Base-by-base conservation (phyloP, 352 stramenopile genomes). In the Phytophthora sp. region DNA sequence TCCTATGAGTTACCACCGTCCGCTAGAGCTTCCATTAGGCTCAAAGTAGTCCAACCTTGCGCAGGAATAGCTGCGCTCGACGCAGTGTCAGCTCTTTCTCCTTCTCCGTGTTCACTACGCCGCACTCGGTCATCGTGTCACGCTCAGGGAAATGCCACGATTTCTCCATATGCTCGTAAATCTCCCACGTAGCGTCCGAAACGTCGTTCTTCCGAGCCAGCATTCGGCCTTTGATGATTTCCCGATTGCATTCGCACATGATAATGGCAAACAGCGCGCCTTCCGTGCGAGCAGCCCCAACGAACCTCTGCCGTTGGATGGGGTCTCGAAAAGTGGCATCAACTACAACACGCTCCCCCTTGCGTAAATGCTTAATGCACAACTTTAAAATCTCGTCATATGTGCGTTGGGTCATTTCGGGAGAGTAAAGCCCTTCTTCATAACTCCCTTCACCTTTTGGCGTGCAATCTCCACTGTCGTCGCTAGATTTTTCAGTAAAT, bases 81-180 rank as follows among this genome's bases (percentile, higher is more conserved):
- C 71, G 72, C 52, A 88, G 56, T 26, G 78, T 87, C 26, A 89
- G 67, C 65, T 92, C 78, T 45, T 81, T 76, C 52, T 88, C 77
- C 60, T 89, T 92, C 44, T 91, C 81, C 23, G 83, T 91, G 66
- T 87, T 89, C 20, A 90, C 66, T 2, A 80, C 53, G 10, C 74
- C 60, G 49, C 66, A 82, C 55, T 90, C 83, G 10, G 54, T 23
- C 66, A 82, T 76, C 20, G 42, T 54, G 1, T 63, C 30, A 2
- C 55, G 45, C 18, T 87, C 78, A 5, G 72, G 59, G 23, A 82
- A 65, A 32, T 57, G 34, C 80, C 76, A 89, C 18, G 31, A 17
- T 39, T 62, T 62, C 62, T 92, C 82, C 72, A 91, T 89, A n/a
- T 61, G 42, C 54, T 91, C 76, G 28, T 76, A 91, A 7, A 91